These are phyloP conservation scores for Phytophthora kernoviae DNA, from an alignment of 352 stramenopile species.

Conservation along the genomic window DNA sequence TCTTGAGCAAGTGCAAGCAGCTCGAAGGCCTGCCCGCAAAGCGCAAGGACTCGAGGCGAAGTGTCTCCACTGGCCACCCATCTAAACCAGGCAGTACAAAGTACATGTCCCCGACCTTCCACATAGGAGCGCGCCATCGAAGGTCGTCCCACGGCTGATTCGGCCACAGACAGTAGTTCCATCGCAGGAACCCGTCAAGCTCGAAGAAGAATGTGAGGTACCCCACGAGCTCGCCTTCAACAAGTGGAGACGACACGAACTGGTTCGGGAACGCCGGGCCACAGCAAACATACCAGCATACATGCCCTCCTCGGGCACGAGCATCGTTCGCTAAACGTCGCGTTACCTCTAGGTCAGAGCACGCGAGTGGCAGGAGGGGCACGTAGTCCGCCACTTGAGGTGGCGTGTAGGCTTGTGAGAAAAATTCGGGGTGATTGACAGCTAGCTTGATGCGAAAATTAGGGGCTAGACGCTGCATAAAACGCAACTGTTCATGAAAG, in stretches of 20 bases:
- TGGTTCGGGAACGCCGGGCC: conserved; percentile 72
- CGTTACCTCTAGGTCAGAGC: conserved; percentile 68
- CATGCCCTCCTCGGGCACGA: conserved; percentile 56
- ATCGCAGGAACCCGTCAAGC: conserved; percentile 82
- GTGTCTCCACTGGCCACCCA: conserved; percentile 67
- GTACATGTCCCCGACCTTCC: conserved; percentile 86
- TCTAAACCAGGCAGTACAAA: conserved; percentile 75
- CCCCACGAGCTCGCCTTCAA: conserved; percentile 75
- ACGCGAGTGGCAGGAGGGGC: conserved; percentile 69
- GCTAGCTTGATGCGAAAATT: conserved; percentile 77
- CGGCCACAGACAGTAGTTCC: conserved; percentile 84
- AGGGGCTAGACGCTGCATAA: conserved; percentile 63
- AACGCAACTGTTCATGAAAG: conserved; percentile 72
- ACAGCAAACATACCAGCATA: conserved; percentile 87
- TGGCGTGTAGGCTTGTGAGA: conserved; percentile 53
- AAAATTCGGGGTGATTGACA: conserved; percentile 77
- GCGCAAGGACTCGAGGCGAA: conserved; percentile 72
- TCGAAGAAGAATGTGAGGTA: conserved; percentile 81
- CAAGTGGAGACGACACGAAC: conserved; percentile 76
- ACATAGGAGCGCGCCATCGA: conserved; percentile 62
- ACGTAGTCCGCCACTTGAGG: conserved; percentile 76
- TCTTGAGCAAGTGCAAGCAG: conserved; percentile 55
- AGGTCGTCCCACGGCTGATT: conserved; percentile 61
- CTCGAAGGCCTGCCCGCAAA: conserved; percentile 76
- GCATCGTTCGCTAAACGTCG: conserved; percentile 53